Evolutionary conservation across 345 rosid genomes (phyloP), one percentile per base, ranked within the genome.

Genomic region (Sisymbrium altissimum): DNA sequence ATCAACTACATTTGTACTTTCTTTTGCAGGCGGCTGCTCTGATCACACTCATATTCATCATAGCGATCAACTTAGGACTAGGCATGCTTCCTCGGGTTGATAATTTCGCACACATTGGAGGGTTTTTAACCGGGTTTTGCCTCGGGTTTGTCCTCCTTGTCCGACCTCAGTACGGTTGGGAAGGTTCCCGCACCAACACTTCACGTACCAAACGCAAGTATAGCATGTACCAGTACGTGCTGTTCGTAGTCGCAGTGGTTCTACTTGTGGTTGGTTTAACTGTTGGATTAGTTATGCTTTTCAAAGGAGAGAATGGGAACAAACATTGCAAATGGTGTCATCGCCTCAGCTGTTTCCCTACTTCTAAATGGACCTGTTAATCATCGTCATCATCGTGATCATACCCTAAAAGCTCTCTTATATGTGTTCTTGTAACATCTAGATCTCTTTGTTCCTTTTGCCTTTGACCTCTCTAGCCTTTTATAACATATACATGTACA

Each of bases 301-400:
- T 95, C 71, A 84, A 78, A 79, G 97, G 94, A 67, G 92, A 83
- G 83, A 87, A 88, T 44, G 98, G 88, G 54, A 90, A 90, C 73
- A 78, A 90, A 3, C 91, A 82, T 75, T 96, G 99, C 90, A 89
- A 91, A 74, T 92, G 99, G 99, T 96, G 99, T 88, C 99, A 96
- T 78, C 85, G 86, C 81, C 84, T 96, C 14, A 87, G 88, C 76
- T 92, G 98, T 33, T 89, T 92, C 66, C 98, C 97, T 32, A 90
- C 98, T 52, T 85, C 90, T 1, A 87, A 73, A 46, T 96, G 99
- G 98, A 81, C 83, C 5, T 96, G 99, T 52, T 77, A 58, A 76
- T 23, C 56, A 17, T 43, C 56, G 25, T 21, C 70, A 32, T 29
- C 30, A 27, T 25, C 25, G 50, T 52, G 49, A 39, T 2, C 9